Evolutionary conservation across 768 basidiomycete species (phyloP).

Genomic region (Lentinula boryana): DNA sequence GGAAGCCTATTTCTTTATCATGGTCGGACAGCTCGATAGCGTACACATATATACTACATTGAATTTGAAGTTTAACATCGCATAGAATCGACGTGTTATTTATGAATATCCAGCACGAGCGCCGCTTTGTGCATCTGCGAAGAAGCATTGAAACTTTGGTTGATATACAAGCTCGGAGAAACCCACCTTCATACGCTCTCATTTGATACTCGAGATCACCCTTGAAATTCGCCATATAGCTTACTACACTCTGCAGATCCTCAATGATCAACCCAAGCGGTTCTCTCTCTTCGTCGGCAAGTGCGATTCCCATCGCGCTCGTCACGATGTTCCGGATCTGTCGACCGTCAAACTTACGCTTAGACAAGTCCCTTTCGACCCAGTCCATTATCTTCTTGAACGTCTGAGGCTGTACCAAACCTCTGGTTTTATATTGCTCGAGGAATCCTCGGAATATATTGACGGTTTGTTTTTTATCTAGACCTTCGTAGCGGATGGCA

Average conservation of each 20-base stretch:
- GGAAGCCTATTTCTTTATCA: no score
- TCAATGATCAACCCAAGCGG: not conserved
- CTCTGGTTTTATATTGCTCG: not conserved
- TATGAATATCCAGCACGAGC: no score
- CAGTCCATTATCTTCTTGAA: not conserved
- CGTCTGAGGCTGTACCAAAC: not conserved
- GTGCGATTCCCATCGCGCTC: not conserved
- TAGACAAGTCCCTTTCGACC: not conserved
- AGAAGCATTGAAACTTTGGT: no score
- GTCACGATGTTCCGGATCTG: not conserved
- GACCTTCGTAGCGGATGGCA: not conserved
- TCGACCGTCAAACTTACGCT: not conserved
- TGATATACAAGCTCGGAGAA: not conserved
- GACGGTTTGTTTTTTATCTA: not conserved
- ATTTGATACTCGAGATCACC: not conserved
- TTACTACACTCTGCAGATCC: not conserved
- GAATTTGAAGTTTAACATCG: no score
- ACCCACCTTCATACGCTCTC: not conserved
- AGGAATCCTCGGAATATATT: not conserved
- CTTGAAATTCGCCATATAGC: not conserved
- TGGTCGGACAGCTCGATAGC: no score
- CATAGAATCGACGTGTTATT: no score
- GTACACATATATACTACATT: no score
- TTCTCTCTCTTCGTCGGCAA: not conserved
- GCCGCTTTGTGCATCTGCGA: no score